Base-by-base conservation (phyloP, 352 stramenopile genomes). In the Saprolegnia diclina region DNA sequence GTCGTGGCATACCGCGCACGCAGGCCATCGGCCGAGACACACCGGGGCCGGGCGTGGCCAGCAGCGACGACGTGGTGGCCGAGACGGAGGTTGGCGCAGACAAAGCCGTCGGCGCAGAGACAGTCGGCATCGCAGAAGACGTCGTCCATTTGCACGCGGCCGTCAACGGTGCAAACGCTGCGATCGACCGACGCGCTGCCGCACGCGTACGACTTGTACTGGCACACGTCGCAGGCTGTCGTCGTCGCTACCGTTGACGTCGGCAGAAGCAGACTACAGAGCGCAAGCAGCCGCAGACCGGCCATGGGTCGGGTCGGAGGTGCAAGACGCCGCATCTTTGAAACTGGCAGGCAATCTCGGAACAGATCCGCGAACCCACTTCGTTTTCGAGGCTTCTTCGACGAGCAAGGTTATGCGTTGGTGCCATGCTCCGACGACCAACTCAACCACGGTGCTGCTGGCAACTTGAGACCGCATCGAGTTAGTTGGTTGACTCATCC, bases 51-150 rank as follows among this genome's bases (percentile, higher is more conserved):
- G 63, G 78, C 89, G 26, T 82, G 76, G 35, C 82, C 79, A 62
- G 90, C 77, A 71, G 89, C 90, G 52, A 89, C 67, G 71, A 86
- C 90, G 26, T 76, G 67, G 74, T 83, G 91, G 45, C 84, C 86
- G 32, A 94, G 65, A 21, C 84, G 67, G 13, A 89, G 78, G 52
- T 76, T 91, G 37, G 80, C 83, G 55, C 86, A 94, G 45, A 72
- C 59, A 72, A 81, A 79, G 44, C 69, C 78, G 9, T 73, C 68
- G 0, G 74, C 74, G 64, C 86, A 94, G 32, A 67, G 48, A 38
- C 84, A 94, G 50, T 84, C 77, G 50, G 78, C 70, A 50, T 85
- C 79, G 45, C 86, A 94, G 64, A 94, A 91, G 13, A 94, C 81
- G 63, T 94, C 86, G 68, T 92, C 86, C 35, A 91, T 73, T 71